phyloP scores from a whole-genome alignment of 108 stramenopile genomes.

The Aurantiochytrium sp. region DNA sequence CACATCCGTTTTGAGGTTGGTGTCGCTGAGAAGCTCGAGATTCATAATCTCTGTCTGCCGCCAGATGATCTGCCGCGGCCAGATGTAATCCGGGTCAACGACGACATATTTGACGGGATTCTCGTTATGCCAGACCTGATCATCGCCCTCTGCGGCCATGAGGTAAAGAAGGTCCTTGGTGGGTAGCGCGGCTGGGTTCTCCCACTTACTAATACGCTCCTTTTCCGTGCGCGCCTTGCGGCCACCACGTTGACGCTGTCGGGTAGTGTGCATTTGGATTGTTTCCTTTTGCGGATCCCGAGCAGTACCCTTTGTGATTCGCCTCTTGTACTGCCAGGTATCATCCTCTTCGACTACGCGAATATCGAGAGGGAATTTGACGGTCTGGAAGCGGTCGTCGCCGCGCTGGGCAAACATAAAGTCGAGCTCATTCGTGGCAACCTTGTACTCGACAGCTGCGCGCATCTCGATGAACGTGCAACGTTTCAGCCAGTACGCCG shows the following conservation, averaged over 20 bases:
- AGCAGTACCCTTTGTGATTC: neutral
- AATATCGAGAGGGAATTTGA: neutral
- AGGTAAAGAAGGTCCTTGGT: neutral
- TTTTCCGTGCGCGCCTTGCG: neutral
- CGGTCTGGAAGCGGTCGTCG: neutral
- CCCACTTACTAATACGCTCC: neutral
- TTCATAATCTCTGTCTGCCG: neutral
- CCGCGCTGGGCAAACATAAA: neutral
- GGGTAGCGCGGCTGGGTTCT: neutral
- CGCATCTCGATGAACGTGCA: neutral
- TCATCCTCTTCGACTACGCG: neutral
- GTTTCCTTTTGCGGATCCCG: neutral
- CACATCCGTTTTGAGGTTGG: neutral
- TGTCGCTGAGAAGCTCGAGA: neutral
- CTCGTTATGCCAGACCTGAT: constrained; percentile 1
- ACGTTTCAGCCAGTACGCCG: neutral
- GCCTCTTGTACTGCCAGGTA: constrained; percentile 10
- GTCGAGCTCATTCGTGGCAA: neutral
- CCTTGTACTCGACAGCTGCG: neutral
- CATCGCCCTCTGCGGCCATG: neutral
- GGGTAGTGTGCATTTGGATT: neutral
- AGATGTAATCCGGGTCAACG: neutral
- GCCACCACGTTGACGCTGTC: neutral
- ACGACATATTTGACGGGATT: neutral
- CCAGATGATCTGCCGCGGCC: neutral